Conservation (phyloP, 1,284 basidiomycete species). For the Lentinus polychrous region DNA sequence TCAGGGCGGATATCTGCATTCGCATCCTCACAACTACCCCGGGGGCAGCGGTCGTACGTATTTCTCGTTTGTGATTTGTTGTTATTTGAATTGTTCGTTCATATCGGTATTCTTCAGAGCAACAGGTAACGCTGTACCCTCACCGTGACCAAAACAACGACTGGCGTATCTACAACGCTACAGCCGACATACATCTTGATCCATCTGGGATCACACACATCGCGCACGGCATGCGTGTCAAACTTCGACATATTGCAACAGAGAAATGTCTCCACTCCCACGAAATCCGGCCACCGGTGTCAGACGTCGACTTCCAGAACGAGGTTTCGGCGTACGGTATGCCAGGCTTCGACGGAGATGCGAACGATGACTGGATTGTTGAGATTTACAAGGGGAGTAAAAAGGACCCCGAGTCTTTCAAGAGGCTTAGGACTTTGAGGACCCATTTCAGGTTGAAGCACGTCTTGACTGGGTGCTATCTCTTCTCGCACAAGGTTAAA, state of each 20-base stretch:
- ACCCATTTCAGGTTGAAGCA: constrained; percentile 86
- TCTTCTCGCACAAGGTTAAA: constrained; percentile 98
- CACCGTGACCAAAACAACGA: constrained; percentile 91
- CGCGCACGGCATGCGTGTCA: constrained; percentile 66
- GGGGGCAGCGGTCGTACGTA: constrained; percentile 74
- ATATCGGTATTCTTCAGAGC: constrained; percentile 52
- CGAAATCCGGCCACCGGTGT: constrained; percentile 91
- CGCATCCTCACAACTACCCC: constrained; percentile 87
- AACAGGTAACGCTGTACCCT: constrained; percentile 97
- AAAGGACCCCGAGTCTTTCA: constrained; percentile 60
- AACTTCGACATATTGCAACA: constrained; percentile 77
- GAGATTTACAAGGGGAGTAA: constrained; percentile 76
- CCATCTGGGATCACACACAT: constrained; percentile 59
- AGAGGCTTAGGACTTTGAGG: constrained; percentile 73
- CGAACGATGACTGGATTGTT: constrained; percentile 93
- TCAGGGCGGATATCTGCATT: constrained; percentile 97
- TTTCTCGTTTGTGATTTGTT: background rate
- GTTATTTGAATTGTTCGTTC: background rate
- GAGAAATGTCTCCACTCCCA: constrained; percentile 92
- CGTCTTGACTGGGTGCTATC: constrained; percentile 85
- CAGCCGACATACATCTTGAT: constrained; percentile 39
- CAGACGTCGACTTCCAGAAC: constrained; percentile 98
- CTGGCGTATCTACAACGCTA: constrained; percentile 78
- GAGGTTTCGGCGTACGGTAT: constrained; percentile 96
- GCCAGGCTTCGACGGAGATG: constrained; percentile 78